Conservation (phyloP, 805 yeast species). For the Pichia gijzeniarum region DNA sequence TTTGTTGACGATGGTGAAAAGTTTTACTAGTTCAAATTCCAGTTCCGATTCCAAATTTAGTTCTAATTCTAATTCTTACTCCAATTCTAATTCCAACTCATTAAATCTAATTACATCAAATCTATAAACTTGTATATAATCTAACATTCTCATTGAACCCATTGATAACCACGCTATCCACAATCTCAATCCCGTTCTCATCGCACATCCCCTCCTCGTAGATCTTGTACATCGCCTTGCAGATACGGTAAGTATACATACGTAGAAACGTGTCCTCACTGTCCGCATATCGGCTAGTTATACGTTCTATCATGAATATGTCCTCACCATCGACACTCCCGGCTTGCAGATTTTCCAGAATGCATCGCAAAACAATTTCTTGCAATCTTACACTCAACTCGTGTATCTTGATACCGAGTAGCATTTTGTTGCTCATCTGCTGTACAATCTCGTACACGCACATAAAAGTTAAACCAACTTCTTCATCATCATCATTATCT, state of each 20-base stretch:
- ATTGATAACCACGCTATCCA: slow-evolving; percentile 10
- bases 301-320: slow-evolving; percentile 12
- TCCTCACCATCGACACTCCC: slow-evolving; percentile 11
- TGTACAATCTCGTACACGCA: slow-evolving; percentile 5
- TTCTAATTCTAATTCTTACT: not conserved
- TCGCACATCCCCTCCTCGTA: slow-evolving; percentile 3
- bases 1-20: slow-evolving; percentile 33
- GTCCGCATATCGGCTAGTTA: slow-evolving; percentile 1
- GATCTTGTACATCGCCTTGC: slow-evolving; percentile 6
- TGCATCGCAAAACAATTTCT: slow-evolving; percentile 7
- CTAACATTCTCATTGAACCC: slow-evolving; percentile 5
- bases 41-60: not conserved
- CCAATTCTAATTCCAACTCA: not conserved
- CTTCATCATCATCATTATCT: not conserved
- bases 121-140: not conserved
- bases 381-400: slow-evolving; percentile 1
- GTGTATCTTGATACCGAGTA: not conserved
- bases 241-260: slow-evolving; percentile 11
- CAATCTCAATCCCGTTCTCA: slow-evolving; percentile 9
- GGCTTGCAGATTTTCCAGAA: slow-evolving; percentile 1
- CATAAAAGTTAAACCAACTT: slow-evolving; percentile 1
- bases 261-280: slow-evolving; percentile 8
- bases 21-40: slow-evolving; percentile 17
- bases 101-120: not conserved
- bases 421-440: not conserved